Evolutionary conservation across 1,284 basidiomycete species (phyloP).

Genomic region (Trichosporon coremiiforme): DNA sequence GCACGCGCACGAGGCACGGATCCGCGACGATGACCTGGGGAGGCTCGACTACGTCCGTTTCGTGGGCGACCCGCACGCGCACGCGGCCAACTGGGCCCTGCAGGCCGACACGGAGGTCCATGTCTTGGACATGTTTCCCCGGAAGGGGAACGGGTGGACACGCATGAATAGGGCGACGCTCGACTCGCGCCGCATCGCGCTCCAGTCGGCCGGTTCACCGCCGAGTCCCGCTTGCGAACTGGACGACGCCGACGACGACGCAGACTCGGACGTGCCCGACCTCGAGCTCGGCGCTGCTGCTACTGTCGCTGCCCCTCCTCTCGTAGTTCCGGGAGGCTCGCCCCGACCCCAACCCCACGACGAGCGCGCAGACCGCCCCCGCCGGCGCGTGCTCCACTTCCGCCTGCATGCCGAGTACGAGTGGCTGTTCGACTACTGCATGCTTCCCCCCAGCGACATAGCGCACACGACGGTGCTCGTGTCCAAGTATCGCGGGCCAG

Average conservation of each 20-base stretch:
- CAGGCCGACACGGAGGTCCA: not conserved
- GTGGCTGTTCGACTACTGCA: conserved; percentile 19
- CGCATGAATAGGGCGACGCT: conserved; percentile 3
- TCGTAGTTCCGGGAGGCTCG: too few species aligned
- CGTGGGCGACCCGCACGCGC: conserved; percentile 10
- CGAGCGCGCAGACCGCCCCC: not conserved
- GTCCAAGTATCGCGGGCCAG: not conserved
- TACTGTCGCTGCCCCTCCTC: too few species aligned
- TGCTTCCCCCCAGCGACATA: not conserved
- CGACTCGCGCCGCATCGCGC: not conserved
- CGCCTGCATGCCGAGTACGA: not conserved
- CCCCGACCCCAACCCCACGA: not conserved
- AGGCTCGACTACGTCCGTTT: conserved; percentile 3
- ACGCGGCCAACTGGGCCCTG: not conserved
- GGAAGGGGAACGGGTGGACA: not conserved
- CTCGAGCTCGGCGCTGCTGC: too few species aligned
- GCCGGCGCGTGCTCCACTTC: conserved; percentile 5
- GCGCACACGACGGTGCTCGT: not conserved
- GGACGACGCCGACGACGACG: not conserved
- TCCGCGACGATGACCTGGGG: not conserved
- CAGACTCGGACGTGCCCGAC: not conserved
- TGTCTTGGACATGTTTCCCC: conserved; percentile 5
- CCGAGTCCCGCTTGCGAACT: not conserved
- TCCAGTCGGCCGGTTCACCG: not conserved
- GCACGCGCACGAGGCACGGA: not conserved